Conservation (phyloP, 495 filamentous ascomycete species). For the Neurospora africana region DNA sequence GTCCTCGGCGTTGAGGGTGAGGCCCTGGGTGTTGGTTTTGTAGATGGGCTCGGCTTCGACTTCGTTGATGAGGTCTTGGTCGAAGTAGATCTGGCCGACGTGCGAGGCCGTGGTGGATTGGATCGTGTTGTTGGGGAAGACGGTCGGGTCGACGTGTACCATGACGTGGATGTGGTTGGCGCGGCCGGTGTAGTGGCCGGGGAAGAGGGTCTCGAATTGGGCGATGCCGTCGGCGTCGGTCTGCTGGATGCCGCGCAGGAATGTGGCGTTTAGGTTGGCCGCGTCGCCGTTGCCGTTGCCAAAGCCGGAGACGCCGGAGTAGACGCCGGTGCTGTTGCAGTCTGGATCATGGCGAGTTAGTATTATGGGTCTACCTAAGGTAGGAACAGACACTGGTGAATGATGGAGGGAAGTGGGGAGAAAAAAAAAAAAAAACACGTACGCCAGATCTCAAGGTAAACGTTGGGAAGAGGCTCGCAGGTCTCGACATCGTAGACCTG, state of each 20-base stretch:
- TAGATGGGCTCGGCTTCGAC: constrained; percentile 49
- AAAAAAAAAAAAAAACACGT: constrained; percentile 22
- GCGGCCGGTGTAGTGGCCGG: constrained; percentile 45
- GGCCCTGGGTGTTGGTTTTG: constrained; percentile 40
- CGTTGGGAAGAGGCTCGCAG: constrained; percentile 44
- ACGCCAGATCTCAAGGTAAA: constrained; percentile 53
- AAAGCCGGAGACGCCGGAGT: not conserved
- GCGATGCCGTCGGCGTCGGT: constrained; percentile 39
- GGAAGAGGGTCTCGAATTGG: constrained; percentile 43
- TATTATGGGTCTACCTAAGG: not conserved
- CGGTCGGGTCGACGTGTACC: constrained; percentile 33
- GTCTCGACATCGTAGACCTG: constrained; percentile 49
- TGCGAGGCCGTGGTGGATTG: constrained; percentile 37
- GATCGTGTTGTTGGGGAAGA: constrained; percentile 38
- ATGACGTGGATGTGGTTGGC: constrained; percentile 36
- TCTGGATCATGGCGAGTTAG: constrained; percentile 3
- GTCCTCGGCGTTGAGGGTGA: constrained; percentile 42
- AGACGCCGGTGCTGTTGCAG: constrained; percentile 15
- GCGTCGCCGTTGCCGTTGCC: not conserved
- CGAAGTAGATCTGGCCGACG: constrained; percentile 55
- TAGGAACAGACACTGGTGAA: not conserved
- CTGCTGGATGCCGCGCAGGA: constrained; percentile 40
- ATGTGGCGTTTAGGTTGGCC: constrained; percentile 26
- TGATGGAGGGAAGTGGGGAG: not conserved
- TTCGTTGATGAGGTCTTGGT: constrained; percentile 43